Conservation (phyloP, 2,329 filamentous ascomycete genomes). For the Onygena corvina region DNA sequence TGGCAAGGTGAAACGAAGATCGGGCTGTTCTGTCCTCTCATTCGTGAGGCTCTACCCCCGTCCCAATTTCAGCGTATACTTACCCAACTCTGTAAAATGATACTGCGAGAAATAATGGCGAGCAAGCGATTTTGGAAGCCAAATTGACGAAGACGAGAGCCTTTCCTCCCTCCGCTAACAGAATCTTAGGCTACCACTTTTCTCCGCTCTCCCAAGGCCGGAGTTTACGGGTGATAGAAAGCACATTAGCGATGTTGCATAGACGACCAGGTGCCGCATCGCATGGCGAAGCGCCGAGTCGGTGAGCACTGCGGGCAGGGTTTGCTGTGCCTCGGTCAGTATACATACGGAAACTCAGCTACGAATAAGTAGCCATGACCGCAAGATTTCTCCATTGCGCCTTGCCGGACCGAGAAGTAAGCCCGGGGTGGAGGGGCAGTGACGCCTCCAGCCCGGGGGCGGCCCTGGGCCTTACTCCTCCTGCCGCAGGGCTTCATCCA, state of each 20-base stretch:
- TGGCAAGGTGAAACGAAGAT: constrained; percentile 1
- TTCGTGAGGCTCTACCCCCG: background rate
- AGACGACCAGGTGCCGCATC: background rate
- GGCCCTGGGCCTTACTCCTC: constrained; percentile 1
- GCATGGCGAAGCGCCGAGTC: background rate
- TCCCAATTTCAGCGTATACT: too few relatives aligned
- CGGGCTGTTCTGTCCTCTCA: background rate
- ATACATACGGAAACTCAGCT: too few relatives aligned
- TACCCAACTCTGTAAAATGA: too few relatives aligned
- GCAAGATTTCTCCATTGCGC: background rate
- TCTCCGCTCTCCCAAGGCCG: background rate
- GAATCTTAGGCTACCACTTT: too few relatives aligned
- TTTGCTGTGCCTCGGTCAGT: background rate
- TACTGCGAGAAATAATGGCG: too few relatives aligned
- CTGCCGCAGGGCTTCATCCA: background rate
- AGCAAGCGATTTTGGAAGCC: background rate
- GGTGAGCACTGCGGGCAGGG: background rate
- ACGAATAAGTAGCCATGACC: background rate
- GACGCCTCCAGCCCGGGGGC: background rate
- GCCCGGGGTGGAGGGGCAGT: background rate
- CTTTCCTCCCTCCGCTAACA: too few relatives aligned
- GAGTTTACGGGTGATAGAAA: background rate
- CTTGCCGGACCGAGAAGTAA: constrained; percentile 2
- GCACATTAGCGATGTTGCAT: background rate
- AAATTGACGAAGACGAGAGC: background rate